Conservation (phyloP, 257 asterid genomes). For the Galeopsis tetrahit region DNA sequence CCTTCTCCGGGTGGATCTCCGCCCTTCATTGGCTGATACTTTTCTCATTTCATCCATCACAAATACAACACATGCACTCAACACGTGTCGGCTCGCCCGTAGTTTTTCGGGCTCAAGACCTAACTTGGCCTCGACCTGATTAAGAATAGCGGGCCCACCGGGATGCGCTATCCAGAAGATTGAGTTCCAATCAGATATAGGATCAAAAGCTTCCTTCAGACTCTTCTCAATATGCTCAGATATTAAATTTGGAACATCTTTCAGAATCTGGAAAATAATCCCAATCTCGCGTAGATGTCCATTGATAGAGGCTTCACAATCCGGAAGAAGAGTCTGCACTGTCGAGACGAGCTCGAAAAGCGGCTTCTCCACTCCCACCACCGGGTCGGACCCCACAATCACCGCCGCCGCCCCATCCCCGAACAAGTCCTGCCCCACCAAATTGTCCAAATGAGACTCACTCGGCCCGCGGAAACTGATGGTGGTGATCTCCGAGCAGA, state of each 20-base stretch:
- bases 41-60: constrained; percentile 18
- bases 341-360: constrained; percentile 63
- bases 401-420: constrained; percentile 49
- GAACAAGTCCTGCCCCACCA: too few relatives aligned
- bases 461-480: too few relatives aligned
- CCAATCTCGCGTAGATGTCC: constrained; percentile 69
- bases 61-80: background rate
- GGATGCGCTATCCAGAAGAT: constrained; percentile 75
- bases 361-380: constrained; percentile 51
- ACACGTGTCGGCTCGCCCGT: background rate
- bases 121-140: background rate
- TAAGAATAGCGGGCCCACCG: constrained; percentile 48
- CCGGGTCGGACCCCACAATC: constrained; percentile 56
- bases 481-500: too few relatives aligned
- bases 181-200: constrained; percentile 55
- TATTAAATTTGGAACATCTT: constrained; percentile 56
- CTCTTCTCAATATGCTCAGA: constrained; percentile 52
- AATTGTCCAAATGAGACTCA: too few relatives aligned
- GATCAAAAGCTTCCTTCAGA: constrained; percentile 52
- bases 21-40: background rate
- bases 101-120: background rate
- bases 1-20: constrained; percentile 4
- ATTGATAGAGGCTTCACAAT: constrained; percentile 52
- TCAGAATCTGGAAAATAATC: constrained; percentile 51
- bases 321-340: constrained; percentile 60